Evolutionary conservation across 2,329 filamentous ascomycete species (phyloP), one percentile per base, ranked within the genome.

Genomic region (Aspergillus caelatus): DNA sequence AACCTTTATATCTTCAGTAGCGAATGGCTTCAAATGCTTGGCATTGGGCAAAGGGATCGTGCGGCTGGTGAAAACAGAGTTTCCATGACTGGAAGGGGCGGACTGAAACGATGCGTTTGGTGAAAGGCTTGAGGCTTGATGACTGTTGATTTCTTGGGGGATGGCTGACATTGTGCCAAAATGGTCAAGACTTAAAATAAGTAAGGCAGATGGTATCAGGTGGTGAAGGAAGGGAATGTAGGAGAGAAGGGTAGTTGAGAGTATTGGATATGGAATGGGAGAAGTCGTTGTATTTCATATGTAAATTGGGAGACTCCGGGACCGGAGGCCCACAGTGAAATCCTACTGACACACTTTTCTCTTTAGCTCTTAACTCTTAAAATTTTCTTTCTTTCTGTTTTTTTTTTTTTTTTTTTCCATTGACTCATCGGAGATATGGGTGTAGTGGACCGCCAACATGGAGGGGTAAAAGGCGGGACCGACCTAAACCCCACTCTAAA

Each of bases 1-100:
- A 62, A 99, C 96, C 83, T 97, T 98, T 81, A 99, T 93, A 76
- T 98, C 94, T 75, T 94, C 89, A 26, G 93, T 95, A 76, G 94
- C 90, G 81, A 99, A 99, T 19, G 95, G 95, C 83, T 97, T 97
- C 70, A 99, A 83, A 70, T 90, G 90, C 81, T 97, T 97, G 19
- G 78, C 72, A 60, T 82, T 79, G 41, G 80, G 68, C 69, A 80
- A 72, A 41, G 84, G 79, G 48, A 78, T 77, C 46, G 77, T 78
- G 69, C 79, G 80, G 63, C 71, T 67, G 54, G 66, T 77, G 55
- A 82, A 76, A 60, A 76, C 80, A 62, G 73, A 81, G 67, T 80
- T 79, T 68, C 84, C 82, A 80, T 86, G 86, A 80, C 89, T 90
- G 63, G 88, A 85, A 41, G 88, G 82, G 39, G 89, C 89, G 68